Evolutionary conservation across 306 rosid species (phyloP), one percentile per base, ranked within the genome.

Genomic region (Prunus campanulata): DNA sequence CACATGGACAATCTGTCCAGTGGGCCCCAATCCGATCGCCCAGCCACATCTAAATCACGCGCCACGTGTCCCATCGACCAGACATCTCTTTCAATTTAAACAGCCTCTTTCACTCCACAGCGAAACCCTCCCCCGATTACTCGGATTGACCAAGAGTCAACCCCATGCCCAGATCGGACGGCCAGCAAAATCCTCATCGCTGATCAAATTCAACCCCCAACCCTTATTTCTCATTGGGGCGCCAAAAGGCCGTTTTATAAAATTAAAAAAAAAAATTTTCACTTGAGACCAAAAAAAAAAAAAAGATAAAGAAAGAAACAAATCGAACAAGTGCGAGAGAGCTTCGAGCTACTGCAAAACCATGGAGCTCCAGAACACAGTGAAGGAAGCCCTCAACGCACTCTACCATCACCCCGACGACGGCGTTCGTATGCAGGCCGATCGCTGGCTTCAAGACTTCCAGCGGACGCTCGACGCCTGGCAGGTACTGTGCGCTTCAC

Each of bases 361-460:
- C 77, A 96, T 96, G 99, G 99, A 93, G 88, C 97, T 88, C 75
- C 97, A 96, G 85, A 93, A 91, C 81, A 84, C 93, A 19, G 98
- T 96, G 76, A 96, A 96, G 52, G 93, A 93, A 77, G 99, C 99
- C 97, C 97, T 96, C 88, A 91, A 85, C 78, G 99, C 97, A 78
- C 99, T 96, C 62, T 96, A 96, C 84, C 99, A 96, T 81, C 99
- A 91, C 81, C 99, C 99, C 1, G 97, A 89, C 78, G 98, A 91
- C 74, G 76, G 90, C 50, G 89, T 93, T 57, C 98, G 97, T 81
- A 77, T 86, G 87, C 94, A 90, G 75, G 99, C 99, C 90, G 99
- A 96, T 96, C 99, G 94, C 47, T 96, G 90, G 84, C 98, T 96
- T 4, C 99, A 96, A 76, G 90, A 91, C 46, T 96, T 96, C 73